Percentiles rank a stretch among this genome's conserved stretches.
Conservation (phyloP, 148 eudicot species). For the Nepenthes mirabilis region DNA sequence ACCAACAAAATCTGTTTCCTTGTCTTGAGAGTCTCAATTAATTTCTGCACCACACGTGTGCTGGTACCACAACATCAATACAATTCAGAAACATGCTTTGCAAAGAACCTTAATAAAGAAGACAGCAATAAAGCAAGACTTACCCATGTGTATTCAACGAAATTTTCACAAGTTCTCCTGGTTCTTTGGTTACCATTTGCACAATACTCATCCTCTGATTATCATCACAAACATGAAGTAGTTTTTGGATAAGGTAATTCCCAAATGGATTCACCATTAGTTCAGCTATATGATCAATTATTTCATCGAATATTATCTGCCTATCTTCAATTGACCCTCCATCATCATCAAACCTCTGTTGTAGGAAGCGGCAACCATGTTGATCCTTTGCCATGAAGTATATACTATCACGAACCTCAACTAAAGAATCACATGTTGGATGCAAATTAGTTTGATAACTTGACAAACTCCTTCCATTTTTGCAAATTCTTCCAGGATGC, state of each 20-base stretch:
- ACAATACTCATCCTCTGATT: conserved; percentile 42
- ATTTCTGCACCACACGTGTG: conserved; percentile 54
- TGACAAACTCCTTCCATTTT: conserved; percentile 10
- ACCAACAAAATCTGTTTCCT: conserved; percentile 30
- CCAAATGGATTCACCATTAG: conserved; percentile 44
- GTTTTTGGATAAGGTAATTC: conserved; percentile 50
- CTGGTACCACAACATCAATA: conserved; percentile 17
- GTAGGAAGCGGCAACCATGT: conserved; percentile 35
- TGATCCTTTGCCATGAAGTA: conserved; percentile 41
- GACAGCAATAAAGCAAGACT: background rate
- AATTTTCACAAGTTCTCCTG: conserved; percentile 32
- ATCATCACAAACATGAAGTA: conserved; percentile 36
- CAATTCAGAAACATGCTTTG: background rate
- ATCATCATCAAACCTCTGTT: conserved; percentile 28
- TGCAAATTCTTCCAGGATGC: conserved; percentile 15
- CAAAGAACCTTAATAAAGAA: background rate
- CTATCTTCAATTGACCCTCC: conserved; percentile 24
- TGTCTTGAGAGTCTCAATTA: conserved; percentile 44
- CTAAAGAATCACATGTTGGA: conserved; percentile 19
- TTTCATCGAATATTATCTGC: conserved; percentile 26
- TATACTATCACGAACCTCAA: conserved; percentile 27
- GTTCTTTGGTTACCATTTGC: conserved; percentile 20
- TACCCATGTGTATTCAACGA: conserved; percentile 57
- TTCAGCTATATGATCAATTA: conserved; percentile 26
- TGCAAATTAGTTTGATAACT: conserved; percentile 14